Base-by-base conservation (phyloP, 2,329 filamentous ascomycete genomes). In the Drechslerella coelobrocha region DNA sequence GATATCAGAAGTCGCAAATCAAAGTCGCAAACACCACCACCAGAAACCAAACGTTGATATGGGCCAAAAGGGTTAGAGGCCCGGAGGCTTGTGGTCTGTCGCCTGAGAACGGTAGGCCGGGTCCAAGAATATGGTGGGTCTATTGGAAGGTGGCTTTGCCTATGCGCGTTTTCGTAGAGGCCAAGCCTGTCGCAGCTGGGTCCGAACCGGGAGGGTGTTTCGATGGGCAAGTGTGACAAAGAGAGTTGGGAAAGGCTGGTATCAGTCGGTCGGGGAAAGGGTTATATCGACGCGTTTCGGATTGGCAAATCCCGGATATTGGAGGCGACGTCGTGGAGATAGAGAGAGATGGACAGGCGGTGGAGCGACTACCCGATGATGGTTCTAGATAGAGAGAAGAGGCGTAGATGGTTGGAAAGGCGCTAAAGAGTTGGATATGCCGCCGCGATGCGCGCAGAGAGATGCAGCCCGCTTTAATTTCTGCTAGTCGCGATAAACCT, bases 401-500 rank as follows among this genome's bases (percentile, higher is more conserved):
- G 31, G 41, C 12, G 39, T 63, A 37, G 41, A 56, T 31, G 57
- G 48, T 34, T 29, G 51, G 26, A 56, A 29, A 45, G 48, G 61
- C 61, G 54, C 62, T 56, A 69, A 61, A 57, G 39, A 59, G 62
- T 71, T 57, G 59, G 48, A 57, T 60, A 47, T 62, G 66, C 45
- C 37, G 47, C 66, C 53, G 65, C 65, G 66, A 71, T 71, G 66
- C 66, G 66, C 66, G 66, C 66, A 60, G 59, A 62, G 50, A 61
- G 56, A 61, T 53, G 51, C 29, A 50, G 34, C 54, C 52, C 31
- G 54, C 53, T 51, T 34, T 53, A 52, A 47, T 31, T 51, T 57
- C 31, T 57, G 55, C 53, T 57, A 41, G 65, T 69, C 56, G 57
- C 53, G 56, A 57, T 62, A 60, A 59, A 53, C 52, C 56, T 41